Evolutionary conservation across 495 filamentous ascomycete species (phyloP).

Genomic region (Aspergillus indologenus): DNA sequence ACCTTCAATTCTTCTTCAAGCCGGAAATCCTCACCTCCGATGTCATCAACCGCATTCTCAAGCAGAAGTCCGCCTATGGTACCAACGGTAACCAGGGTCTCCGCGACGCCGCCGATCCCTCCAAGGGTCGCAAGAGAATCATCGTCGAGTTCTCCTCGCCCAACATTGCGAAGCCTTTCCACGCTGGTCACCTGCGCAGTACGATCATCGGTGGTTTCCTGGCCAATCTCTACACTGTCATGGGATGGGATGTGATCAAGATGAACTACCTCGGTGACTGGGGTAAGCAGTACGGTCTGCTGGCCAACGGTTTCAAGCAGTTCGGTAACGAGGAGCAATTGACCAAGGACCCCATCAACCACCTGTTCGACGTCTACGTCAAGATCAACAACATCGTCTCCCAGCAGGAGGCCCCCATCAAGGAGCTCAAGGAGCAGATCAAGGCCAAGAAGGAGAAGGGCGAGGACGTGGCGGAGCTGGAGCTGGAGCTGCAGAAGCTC

Average conservation of each 20-base stretch:
- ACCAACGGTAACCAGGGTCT: conserved; percentile 63
- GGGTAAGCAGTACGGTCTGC: conserved; percentile 72
- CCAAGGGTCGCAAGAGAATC: conserved; percentile 67
- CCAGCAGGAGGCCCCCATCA: conserved; percentile 54
- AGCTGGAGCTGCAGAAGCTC: conserved; percentile 50
- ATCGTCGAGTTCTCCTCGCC: conserved; percentile 73
- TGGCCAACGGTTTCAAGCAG: conserved; percentile 63
- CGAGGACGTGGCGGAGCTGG: conserved; percentile 43
- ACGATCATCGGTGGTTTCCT: conserved; percentile 75
- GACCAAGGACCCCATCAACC: conserved; percentile 60
- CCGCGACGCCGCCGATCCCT: conserved; percentile 64
- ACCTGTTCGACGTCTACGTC: conserved; percentile 68
- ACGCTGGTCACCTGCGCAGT: conserved; percentile 68
- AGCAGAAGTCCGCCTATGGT: conserved; percentile 61
- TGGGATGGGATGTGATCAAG: conserved; percentile 67
- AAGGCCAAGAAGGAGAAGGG: conserved; percentile 51
- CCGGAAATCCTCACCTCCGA: conserved; percentile 53
- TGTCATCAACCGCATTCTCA: conserved; percentile 62
- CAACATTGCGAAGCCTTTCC: conserved; percentile 75
- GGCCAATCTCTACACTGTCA: conserved; percentile 63
- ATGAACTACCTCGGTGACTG: conserved; percentile 79
- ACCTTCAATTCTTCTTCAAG: conserved; percentile 81
- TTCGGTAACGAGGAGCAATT: conserved; percentile 63
- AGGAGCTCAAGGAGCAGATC: conserved; percentile 53
- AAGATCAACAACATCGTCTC: conserved; percentile 56